Conservation (phyloP, 2,329 filamentous ascomycete species). For the Pseudogymnoascus sp. region DNA sequence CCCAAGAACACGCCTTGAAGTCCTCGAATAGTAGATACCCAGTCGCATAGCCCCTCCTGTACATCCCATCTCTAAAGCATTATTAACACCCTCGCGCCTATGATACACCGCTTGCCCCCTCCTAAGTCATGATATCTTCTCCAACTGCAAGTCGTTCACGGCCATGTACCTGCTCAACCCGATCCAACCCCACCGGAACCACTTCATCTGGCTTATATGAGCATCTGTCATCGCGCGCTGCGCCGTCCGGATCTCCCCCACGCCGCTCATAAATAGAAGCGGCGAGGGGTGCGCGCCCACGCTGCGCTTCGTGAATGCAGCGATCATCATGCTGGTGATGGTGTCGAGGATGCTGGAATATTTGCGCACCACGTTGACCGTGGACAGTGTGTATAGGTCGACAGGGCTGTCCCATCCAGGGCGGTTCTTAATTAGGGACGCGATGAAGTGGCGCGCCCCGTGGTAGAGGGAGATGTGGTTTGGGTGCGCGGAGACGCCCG, state of each 20-base stretch:
- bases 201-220: constrained; percentile 94
- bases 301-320: constrained; percentile 35
- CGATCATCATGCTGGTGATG: constrained; percentile 57
- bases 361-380: constrained; percentile 66
- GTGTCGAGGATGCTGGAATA: constrained; percentile 72
- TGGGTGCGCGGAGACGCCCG: constrained; percentile 77
- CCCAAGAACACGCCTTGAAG: neutral
- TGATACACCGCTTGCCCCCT: constrained; percentile 5
- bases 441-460: constrained; percentile 67
- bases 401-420: constrained; percentile 63
- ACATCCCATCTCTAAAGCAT: neutral
- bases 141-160: constrained; percentile 72
- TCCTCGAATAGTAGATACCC: neutral
- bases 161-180: constrained; percentile 87
- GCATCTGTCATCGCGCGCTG: constrained; percentile 82
- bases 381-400: constrained; percentile 75
- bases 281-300: constrained; percentile 43
- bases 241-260: constrained; percentile 55
- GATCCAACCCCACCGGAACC: constrained; percentile 98
- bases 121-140: constrained; percentile 33
- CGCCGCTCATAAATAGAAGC: constrained; percentile 63
- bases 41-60: neutral
- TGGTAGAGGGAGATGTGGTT: constrained; percentile 89
- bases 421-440: constrained; percentile 53
- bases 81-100: constrained; percentile 2